Evolutionary conservation across 2,329 filamentous ascomycete species (phyloP).

Genomic region (Teratosphaeria destructans): DNA sequence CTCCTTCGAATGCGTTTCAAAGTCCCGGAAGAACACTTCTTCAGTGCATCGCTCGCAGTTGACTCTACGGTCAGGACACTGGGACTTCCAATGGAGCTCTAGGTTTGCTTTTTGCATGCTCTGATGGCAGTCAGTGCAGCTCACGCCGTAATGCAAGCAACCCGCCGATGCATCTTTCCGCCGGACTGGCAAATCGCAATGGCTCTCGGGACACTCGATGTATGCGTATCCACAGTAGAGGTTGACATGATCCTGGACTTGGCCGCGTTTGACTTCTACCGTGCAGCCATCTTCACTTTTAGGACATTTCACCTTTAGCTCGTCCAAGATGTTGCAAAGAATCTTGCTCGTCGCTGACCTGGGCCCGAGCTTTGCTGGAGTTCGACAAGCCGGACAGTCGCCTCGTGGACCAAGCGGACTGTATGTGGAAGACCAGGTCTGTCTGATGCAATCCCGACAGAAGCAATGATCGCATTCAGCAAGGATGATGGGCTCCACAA

Average conservation of each 20-base stretch:
- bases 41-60: constrained; percentile 33
- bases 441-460: constrained; percentile 48
- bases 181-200: constrained; percentile 43
- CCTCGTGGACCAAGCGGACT: constrained; percentile 22
- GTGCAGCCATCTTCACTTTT: constrained; percentile 44
- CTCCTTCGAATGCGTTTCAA: constrained; percentile 31
- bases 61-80: constrained; percentile 41
- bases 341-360: constrained; percentile 37
- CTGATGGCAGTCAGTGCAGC: constrained; percentile 43
- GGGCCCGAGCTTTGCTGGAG: constrained; percentile 29
- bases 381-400: constrained; percentile 49
- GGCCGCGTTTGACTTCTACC: constrained; percentile 43
- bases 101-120: constrained; percentile 45
- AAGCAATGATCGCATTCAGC: constrained; percentile 55
- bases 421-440: constrained; percentile 32
- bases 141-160: constrained; percentile 45
- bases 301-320: constrained; percentile 50
- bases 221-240: constrained; percentile 49
- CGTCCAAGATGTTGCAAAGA: constrained; percentile 51
- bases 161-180: constrained; percentile 44
- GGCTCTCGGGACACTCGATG: constrained; percentile 41
- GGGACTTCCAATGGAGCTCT: constrained; percentile 30
- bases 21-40: constrained; percentile 32
- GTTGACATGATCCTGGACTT: constrained; percentile 49
- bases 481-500: constrained; percentile 46